These are phyloP conservation scores for Coelastrella sp. DNA, from an alignment of 139 green algal species.

Conservation along the genomic window DNA sequence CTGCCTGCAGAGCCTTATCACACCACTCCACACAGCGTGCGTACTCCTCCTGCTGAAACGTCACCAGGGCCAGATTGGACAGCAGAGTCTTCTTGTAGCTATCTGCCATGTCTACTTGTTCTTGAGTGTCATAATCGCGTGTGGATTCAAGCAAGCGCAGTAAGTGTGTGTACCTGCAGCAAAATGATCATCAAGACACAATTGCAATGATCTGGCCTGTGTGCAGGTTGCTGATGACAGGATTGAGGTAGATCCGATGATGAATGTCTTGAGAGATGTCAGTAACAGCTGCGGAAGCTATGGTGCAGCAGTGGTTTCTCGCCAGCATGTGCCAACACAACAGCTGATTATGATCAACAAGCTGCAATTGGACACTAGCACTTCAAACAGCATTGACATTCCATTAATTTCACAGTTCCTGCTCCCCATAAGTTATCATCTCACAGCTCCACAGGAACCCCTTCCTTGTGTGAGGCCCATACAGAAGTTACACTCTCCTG, in stretches of 20 bases:
- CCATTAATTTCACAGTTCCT: no score
- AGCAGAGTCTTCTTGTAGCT: slow-evolving; percentile 53
- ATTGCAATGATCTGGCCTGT: no score
- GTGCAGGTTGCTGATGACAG: no score
- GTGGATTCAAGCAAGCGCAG: slow-evolving; percentile 70
- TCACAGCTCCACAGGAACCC: no score
- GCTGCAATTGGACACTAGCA: no score
- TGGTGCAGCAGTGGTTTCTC: no score
- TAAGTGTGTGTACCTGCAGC: slow-evolving; percentile 59
- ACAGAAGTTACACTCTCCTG: neutral
- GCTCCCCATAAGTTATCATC: no score
- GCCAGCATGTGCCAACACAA: no score
- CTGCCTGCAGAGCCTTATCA: slow-evolving; percentile 67
- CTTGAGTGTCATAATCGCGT: slow-evolving; percentile 65
- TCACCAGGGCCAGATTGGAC: slow-evolving; percentile 71
- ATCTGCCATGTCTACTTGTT: slow-evolving; percentile 40
- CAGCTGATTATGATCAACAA: no score
- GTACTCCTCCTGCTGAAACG: slow-evolving; percentile 57
- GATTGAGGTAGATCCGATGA: neutral
- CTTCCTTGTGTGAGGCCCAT: no score
- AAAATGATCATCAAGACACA: no score
- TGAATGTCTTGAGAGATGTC: neutral
- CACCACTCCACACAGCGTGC: slow-evolving; percentile 60
- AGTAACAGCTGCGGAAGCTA: neutral
- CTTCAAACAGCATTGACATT: no score